phyloP scores from a whole-genome alignment of 768 basidiomycete species.

The Pilatotrama ljubarskyi region DNA sequence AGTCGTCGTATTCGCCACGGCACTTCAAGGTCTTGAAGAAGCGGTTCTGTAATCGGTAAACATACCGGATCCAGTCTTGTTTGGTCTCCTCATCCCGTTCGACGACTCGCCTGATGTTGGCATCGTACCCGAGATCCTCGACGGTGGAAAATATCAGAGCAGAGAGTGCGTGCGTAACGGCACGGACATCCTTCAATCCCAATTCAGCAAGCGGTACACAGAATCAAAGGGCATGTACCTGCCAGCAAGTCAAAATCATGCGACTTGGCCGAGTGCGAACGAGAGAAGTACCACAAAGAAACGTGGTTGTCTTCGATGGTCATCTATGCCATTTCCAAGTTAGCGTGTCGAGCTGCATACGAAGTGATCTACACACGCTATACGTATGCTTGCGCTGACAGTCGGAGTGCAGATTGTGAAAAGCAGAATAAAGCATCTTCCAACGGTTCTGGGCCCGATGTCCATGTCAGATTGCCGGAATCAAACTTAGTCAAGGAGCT shows the following conservation, averaged over 20 bases:
- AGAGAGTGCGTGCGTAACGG: neutral
- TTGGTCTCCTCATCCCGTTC: neutral
- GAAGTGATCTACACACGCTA: neutral
- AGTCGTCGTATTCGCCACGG: neutral
- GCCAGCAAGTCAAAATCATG: neutral
- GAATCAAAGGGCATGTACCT: neutral
- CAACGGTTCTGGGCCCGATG: neutral
- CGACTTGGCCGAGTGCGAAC: conserved; percentile 7
- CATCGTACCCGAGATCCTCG: conserved; percentile 8
- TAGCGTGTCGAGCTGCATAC: neutral
- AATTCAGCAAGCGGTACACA: neutral
- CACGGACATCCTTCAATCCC: neutral
- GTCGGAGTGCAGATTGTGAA: neutral
- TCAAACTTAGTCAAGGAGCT: neutral
- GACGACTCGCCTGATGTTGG: conserved; percentile 4
- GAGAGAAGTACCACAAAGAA: conserved; percentile 1
- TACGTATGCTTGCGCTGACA: conserved; percentile 5
- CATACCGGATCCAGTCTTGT: neutral
- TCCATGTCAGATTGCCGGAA: neutral
- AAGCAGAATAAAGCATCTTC: neutral
- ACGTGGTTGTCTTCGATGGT: conserved; percentile 5
- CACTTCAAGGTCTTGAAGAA: conserved; percentile 6
- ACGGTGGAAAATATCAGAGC: conserved; percentile 2
- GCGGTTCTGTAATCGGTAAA: neutral
- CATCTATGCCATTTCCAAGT: neutral